phyloP scores from a whole-genome alignment of 495 filamentous ascomycete genomes.

The Talaromyces trachyspermus region DNA sequence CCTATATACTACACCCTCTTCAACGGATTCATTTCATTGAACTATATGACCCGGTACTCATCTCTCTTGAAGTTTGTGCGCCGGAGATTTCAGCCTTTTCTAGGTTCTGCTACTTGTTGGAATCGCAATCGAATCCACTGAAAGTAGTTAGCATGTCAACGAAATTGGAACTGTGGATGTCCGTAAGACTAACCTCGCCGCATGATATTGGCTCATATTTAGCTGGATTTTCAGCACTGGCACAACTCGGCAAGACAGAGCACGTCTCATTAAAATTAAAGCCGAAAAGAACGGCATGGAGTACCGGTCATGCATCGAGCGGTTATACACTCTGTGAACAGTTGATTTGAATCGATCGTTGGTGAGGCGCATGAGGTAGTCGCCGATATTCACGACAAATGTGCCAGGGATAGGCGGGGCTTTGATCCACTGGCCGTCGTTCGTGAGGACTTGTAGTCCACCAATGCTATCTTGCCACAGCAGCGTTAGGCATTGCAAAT shows the following conservation, averaged over 20 bases:
- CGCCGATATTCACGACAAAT: constrained; percentile 52
- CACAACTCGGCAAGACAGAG: constrained; percentile 39
- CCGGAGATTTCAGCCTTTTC: too few species aligned
- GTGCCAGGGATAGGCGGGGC: constrained; percentile 40
- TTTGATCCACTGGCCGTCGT: constrained; percentile 37
- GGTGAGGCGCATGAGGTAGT: constrained; percentile 49
- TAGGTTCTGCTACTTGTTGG: too few species aligned
- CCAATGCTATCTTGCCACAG: constrained; percentile 38
- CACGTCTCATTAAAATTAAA: constrained; percentile 33
- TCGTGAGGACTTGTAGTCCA: constrained; percentile 38
- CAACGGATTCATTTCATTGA: too few species aligned
- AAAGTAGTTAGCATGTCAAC: too few species aligned
- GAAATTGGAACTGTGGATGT: too few species aligned
- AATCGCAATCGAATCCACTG: too few species aligned
- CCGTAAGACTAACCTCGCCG: too few species aligned
- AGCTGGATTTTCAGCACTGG: constrained; percentile 33
- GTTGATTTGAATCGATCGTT: constrained; percentile 48
- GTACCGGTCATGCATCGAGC: constrained; percentile 8
- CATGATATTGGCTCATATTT: constrained; percentile 44
- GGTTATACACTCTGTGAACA: constrained; percentile 35
- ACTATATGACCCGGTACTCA: too few species aligned
- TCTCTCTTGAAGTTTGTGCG: too few species aligned
- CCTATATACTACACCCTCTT: too few species aligned
- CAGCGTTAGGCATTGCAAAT: constrained; percentile 44
- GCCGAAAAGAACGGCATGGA: constrained; percentile 15